A percentile compares a stretch with the other conserved stretches of the same genome.
Evolutionary conservation across 306 rosid species (phyloP).

Genomic region (Luffa acutangula): DNA sequence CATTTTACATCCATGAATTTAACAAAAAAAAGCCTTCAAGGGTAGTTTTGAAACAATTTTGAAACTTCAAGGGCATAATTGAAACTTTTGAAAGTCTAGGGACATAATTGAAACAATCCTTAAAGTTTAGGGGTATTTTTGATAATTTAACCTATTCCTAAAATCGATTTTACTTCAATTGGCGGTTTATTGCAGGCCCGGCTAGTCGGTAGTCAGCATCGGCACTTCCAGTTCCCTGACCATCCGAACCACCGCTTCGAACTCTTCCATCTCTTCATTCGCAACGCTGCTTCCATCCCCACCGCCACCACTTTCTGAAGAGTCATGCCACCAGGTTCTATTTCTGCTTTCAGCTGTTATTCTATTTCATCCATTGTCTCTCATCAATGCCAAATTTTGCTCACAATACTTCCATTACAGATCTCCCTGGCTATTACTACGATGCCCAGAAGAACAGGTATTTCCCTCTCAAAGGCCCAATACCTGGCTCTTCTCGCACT

Average conservation of each 20-base stretch:
- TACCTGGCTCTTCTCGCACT: slow-evolving; percentile 54
- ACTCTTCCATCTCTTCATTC: background rate
- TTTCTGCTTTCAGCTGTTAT: background rate
- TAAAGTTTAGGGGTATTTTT: no score
- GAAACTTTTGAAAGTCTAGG: no score
- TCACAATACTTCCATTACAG: slow-evolving; percentile 18
- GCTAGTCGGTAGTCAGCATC: background rate
- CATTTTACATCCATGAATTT: no score
- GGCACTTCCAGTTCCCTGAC: background rate
- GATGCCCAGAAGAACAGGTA: slow-evolving; percentile 71
- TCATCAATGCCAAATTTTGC: background rate
- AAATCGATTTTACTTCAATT: background rate
- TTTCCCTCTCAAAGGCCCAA: slow-evolving; percentile 72
- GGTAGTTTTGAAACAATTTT: no score
- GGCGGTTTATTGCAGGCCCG: background rate
- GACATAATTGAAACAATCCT: no score
- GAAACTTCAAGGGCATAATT: no score
- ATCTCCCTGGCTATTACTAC: slow-evolving; percentile 77
- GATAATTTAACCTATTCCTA: no score
- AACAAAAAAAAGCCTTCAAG: no score
- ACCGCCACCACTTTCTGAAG: background rate
- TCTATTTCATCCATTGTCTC: background rate
- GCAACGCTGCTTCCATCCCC: background rate
- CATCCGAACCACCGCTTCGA: background rate
- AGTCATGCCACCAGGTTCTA: background rate